Evolutionary conservation across 345 rosid species (phyloP).

Genomic region (Camelina hispida): DNA sequence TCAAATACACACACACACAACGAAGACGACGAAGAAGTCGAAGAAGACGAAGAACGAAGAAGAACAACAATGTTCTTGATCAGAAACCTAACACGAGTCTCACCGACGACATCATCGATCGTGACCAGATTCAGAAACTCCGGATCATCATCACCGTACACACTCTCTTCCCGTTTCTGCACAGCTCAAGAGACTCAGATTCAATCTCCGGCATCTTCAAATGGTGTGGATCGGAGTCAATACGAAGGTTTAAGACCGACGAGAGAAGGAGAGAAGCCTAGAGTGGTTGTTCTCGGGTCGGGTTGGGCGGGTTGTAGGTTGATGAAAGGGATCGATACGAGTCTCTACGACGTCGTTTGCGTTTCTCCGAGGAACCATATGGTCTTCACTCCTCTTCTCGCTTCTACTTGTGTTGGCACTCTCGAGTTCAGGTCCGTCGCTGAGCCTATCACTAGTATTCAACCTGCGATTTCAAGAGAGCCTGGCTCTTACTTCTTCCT

Average conservation of each 20-base stretch:
- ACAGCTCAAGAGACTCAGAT: constrained; percentile 32
- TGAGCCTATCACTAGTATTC: constrained; percentile 83
- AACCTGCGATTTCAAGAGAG: constrained; percentile 76
- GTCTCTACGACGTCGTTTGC: constrained; percentile 76
- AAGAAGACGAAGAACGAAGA: background rate
- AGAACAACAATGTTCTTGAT: constrained; percentile 49
- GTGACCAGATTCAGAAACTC: constrained; percentile 15
- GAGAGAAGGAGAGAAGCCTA: constrained; percentile 63
- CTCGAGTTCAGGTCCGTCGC: constrained; percentile 96
- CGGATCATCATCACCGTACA: background rate
- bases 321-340: constrained; percentile 81
- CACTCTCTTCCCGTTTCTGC: constrained; percentile 49
- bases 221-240: background rate
- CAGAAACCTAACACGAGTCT: constrained; percentile 45
- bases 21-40: background rate
- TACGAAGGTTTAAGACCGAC: constrained; percentile 65
- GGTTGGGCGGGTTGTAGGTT: constrained; percentile 97
- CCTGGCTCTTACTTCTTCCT: constrained; percentile 83
- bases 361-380: constrained; percentile 89
- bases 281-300: constrained; percentile 85
- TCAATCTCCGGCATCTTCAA: constrained; percentile 8
- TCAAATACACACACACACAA: background rate
- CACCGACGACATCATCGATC: constrained; percentile 33
- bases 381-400: constrained; percentile 91
- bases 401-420: constrained; percentile 97